Evolutionary conservation across 2,329 filamentous ascomycete genomes (phyloP).

Genomic region (Cadophora sp.): DNA sequence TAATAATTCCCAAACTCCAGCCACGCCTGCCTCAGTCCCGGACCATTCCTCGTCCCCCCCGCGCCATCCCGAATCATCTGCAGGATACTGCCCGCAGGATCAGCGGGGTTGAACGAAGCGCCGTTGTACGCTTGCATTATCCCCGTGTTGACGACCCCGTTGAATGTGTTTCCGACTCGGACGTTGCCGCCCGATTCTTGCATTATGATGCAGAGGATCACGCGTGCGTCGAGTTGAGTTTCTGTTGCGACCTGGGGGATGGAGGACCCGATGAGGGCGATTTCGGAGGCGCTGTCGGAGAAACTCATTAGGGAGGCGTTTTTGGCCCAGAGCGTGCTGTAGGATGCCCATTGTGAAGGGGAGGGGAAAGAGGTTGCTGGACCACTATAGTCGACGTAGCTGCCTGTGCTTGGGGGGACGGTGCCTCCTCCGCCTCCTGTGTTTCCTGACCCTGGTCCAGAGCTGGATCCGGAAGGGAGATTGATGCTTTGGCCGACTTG

Average conservation of each 20-base stretch:
- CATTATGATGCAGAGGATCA: conserved; percentile 30
- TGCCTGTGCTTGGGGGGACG: neutral
- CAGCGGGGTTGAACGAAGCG: conserved; percentile 25
- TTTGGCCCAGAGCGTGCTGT: conserved; percentile 23
- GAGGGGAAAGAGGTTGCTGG: conserved; percentile 24
- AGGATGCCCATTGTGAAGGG: conserved; percentile 27
- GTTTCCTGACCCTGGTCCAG: neutral
- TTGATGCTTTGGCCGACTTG: conserved; percentile 28
- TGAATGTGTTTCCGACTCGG: conserved; percentile 20
- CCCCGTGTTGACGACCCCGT: conserved; percentile 35
- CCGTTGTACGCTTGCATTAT: conserved; percentile 41
- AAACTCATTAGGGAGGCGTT: conserved; percentile 27
- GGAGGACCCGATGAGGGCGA: conserved; percentile 21
- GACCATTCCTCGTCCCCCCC: conserved; percentile 36
- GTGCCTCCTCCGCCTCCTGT: neutral
- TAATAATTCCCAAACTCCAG: conserved; percentile 40
- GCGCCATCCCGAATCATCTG: conserved; percentile 43
- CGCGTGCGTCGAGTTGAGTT: conserved; percentile 26
- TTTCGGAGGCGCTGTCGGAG: conserved; percentile 22
- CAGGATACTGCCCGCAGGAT: conserved; percentile 36
- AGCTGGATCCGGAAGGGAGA: conserved; percentile 11
- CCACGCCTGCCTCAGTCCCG: conserved; percentile 34
- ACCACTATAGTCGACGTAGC: conserved; percentile 28
- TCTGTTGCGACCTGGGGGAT: conserved; percentile 20
- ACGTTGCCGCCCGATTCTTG: conserved; percentile 31